Conservation (phyloP, 345 rosid species). For the Syzygium aromaticum region DNA sequence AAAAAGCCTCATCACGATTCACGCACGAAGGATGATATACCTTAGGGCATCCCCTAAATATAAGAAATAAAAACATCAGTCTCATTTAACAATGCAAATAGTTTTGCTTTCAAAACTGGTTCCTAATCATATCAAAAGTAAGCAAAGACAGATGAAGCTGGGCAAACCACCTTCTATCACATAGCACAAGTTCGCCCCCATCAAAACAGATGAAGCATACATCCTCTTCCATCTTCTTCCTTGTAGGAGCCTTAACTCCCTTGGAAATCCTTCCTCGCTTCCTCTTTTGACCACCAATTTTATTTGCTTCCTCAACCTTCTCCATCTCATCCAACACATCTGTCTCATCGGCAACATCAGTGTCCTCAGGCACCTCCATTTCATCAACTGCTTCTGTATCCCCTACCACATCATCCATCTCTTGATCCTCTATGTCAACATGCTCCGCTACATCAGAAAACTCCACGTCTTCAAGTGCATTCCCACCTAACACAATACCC, state of each 20-base stretch:
- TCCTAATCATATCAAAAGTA: not conserved
- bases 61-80: not conserved
- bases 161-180: slow-evolving; percentile 92
- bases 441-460: not conserved
- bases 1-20: slow-evolving; percentile 85
- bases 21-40: slow-evolving; percentile 95
- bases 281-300: slow-evolving; percentile 53
- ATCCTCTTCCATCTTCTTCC: slow-evolving; percentile 87
- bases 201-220: slow-evolving; percentile 97
- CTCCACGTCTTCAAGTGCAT: slow-evolving; percentile 8
- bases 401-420: slow-evolving; percentile 6
- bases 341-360: slow-evolving; percentile 8
- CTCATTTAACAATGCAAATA: not conserved
- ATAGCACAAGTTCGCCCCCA: slow-evolving; percentile 91
- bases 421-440: not conserved
- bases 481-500: slow-evolving; percentile 5
- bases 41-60: slow-evolving; percentile 92
- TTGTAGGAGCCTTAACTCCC: slow-evolving; percentile 32
- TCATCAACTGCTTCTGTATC: not conserved
- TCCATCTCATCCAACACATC: slow-evolving; percentile 19
- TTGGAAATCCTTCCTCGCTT: slow-evolving; percentile 51
- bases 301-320: slow-evolving; percentile 38
- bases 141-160: not conserved
- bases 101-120: not conserved
- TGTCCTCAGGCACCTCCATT: slow-evolving; percentile 24